Evolutionary conservation across 768 basidiomycete genomes (phyloP).

Genomic region (Kwoniella mangroviensis): DNA sequence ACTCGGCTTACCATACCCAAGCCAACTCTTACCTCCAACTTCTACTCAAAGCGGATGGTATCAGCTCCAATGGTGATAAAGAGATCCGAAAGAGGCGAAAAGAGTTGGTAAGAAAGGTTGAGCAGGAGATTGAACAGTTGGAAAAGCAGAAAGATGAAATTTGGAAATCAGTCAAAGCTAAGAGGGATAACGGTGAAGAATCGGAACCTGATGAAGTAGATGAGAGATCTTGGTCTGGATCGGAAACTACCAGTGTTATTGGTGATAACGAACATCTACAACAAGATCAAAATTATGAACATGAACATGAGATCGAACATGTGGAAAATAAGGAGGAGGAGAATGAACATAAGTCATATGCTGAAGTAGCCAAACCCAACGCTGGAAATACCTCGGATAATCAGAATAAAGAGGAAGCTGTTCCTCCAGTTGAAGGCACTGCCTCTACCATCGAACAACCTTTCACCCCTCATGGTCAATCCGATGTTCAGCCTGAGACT

Average conservation of each 20-base stretch:
- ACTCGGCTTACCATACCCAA: slow-evolving; percentile 69
- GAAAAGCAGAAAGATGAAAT: slow-evolving; percentile 42
- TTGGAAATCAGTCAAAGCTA: slow-evolving; percentile 41
- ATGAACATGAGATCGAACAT: slow-evolving; percentile 24
- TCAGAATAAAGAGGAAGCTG: background rate
- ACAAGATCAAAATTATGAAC: slow-evolving; percentile 6
- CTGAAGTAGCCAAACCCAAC: slow-evolving; percentile 8
- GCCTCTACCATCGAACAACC: background rate
- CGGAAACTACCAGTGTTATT: slow-evolving; percentile 17
- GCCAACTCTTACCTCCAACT: slow-evolving; percentile 68
- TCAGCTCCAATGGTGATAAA: slow-evolving; percentile 69
- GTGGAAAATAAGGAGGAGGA: slow-evolving; percentile 24
- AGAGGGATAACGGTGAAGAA: slow-evolving; percentile 38
- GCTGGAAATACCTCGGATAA: background rate
- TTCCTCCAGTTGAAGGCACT: background rate
- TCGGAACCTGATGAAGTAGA: slow-evolving; percentile 31
- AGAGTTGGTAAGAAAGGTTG: slow-evolving; percentile 65
- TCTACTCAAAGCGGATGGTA: slow-evolving; percentile 70
- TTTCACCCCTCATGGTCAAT: too few species aligned
- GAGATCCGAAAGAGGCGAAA: slow-evolving; percentile 64
- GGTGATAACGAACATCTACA: slow-evolving; percentile 32
- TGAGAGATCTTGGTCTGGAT: slow-evolving; percentile 14
- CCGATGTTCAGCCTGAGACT: background rate
- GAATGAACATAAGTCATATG: slow-evolving; percentile 16
- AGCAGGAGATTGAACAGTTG: slow-evolving; percentile 64